These are phyloP conservation scores for Chytriomyces confervae DNA, from an alignment of 192 early-diverging fungal species.

Conservation along the genomic window DNA sequence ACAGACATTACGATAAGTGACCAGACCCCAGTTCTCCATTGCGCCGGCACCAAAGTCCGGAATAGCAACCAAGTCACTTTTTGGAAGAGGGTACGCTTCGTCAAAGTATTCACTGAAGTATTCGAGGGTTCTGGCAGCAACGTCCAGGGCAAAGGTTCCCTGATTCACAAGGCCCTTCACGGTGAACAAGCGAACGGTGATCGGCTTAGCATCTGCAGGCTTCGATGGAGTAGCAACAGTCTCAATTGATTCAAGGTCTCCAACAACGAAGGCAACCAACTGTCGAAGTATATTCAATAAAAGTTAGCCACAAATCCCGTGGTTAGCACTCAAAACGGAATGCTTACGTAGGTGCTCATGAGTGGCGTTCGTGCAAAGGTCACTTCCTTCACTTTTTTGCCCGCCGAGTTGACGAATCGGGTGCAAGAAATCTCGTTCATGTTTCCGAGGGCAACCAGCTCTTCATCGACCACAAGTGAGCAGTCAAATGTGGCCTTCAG, in stretches of 20 bases:
- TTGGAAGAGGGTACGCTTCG: slow-evolving; percentile 87
- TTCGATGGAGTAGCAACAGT: slow-evolving; percentile 65
- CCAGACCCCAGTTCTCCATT: slow-evolving; percentile 79
- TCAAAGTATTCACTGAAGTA: slow-evolving; percentile 87
- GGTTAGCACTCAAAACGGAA: neutral
- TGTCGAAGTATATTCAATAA: slow-evolving; percentile 25
- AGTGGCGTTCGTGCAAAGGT: slow-evolving; percentile 88
- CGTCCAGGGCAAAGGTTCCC: slow-evolving; percentile 82
- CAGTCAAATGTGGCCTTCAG: slow-evolving; percentile 96
- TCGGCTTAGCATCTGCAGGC: slow-evolving; percentile 68
- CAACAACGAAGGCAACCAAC: slow-evolving; percentile 90
- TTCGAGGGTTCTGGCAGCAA: slow-evolving; percentile 77
- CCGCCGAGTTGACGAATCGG: slow-evolving; percentile 56
- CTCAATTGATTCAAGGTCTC: slow-evolving; percentile 93
- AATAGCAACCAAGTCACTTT: slow-evolving; percentile 79
- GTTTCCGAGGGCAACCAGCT: slow-evolving; percentile 88
- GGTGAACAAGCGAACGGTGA: slow-evolving; percentile 87
- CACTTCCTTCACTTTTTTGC: slow-evolving; percentile 75
- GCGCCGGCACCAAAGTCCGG: slow-evolving; percentile 86
- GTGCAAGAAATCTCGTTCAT: slow-evolving; percentile 80
- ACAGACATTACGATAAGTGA: slow-evolving; percentile 86
- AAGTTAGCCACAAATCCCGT: neutral
- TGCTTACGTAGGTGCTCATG: slow-evolving; percentile 91
- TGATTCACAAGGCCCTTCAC: slow-evolving; percentile 77
- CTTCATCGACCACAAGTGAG: slow-evolving; percentile 76